These are phyloP conservation scores for Fusarium sp. DNA, from an alignment of 2,329 filamentous ascomycete species.

Conservation along the genomic window DNA sequence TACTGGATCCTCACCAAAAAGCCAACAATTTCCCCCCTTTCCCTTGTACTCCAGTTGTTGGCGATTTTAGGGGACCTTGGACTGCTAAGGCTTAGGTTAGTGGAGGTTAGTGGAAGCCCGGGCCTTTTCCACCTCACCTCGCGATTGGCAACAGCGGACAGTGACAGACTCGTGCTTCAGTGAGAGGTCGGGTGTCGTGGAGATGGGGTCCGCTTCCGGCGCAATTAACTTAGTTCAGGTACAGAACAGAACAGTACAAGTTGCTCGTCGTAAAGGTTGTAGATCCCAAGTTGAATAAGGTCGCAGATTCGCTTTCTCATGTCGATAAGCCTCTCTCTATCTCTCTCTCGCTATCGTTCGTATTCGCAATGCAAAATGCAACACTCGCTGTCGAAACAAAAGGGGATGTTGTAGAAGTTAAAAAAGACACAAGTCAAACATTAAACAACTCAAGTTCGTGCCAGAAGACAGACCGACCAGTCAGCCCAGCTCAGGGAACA, in stretches of 20 bases:
- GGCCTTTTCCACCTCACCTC: conserved; percentile 25
- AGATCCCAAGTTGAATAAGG: neutral
- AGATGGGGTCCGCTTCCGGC: conserved; percentile 37
- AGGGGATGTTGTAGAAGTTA: conserved; percentile 7
- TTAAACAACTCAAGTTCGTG: conserved; percentile 23
- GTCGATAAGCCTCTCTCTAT: neutral
- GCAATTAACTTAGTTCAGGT: conserved; percentile 24
- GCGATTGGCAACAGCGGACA: conserved; percentile 9
- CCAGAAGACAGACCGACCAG: conserved; percentile 19
- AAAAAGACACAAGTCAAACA: conserved; percentile 15
- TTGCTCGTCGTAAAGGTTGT: neutral
- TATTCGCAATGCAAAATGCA: conserved; percentile 6
- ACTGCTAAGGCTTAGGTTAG: conserved; percentile 23
- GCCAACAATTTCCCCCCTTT: conserved; percentile 43
- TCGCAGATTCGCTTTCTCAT: conserved; percentile 10
- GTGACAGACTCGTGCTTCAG: conserved; percentile 17
- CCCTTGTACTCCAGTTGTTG: conserved; percentile 25
- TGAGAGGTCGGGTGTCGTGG: conserved; percentile 16
- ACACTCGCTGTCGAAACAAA: neutral
- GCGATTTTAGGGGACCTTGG: conserved; percentile 30
- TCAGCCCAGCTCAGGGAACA: conserved; percentile 4
- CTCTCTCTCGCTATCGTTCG: neutral
- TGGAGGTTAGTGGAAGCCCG: conserved; percentile 34
- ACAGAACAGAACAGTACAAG: conserved; percentile 6
- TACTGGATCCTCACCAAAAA: conserved; percentile 37